Percentiles rank a stretch among this genome's conserved stretches.
Evolutionary conservation across 179 eudicot species (phyloP).

Genomic region (Pouteria campechiana): DNA sequence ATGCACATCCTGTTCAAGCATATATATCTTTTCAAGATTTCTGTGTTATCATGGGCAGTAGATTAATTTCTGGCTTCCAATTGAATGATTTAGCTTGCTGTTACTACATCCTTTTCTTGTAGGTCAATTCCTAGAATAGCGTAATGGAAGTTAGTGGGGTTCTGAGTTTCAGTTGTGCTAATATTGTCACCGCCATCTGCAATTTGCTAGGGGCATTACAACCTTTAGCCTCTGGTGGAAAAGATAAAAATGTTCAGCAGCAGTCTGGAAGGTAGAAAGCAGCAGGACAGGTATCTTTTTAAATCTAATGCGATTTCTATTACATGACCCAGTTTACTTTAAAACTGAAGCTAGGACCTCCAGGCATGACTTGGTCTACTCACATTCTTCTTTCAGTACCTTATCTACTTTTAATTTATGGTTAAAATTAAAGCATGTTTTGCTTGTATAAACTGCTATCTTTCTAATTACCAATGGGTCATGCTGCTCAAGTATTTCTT

Average conservation of each 20-base stretch:
- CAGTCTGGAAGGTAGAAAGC: constrained; percentile 19
- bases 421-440: no score
- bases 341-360: no score
- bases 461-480: no score
- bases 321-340: no score
- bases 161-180: constrained; percentile 35
- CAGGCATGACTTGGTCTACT: no score
- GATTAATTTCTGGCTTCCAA: neutral
- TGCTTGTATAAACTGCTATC: no score
- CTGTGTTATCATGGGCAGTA: neutral
- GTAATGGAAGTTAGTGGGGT: constrained; percentile 34
- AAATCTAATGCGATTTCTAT: no score
- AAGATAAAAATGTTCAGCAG: constrained; percentile 17
- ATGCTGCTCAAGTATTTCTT: no score
- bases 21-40: neutral
- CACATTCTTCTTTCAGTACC: no score
- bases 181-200: constrained; percentile 36
- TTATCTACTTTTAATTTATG: no score
- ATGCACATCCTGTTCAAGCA: neutral
- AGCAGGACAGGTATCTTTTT: constrained; percentile 66
- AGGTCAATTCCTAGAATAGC: constrained; percentile 52
- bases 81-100: no score
- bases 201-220: constrained; percentile 37
- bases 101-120: constrained; percentile 9
- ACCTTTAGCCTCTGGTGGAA: constrained; percentile 17